A percentile compares a stretch with the other conserved stretches of the same genome.
phyloP scores from a whole-genome alignment of 805 yeast genomes.

The Saturnispora besseyi region DNA sequence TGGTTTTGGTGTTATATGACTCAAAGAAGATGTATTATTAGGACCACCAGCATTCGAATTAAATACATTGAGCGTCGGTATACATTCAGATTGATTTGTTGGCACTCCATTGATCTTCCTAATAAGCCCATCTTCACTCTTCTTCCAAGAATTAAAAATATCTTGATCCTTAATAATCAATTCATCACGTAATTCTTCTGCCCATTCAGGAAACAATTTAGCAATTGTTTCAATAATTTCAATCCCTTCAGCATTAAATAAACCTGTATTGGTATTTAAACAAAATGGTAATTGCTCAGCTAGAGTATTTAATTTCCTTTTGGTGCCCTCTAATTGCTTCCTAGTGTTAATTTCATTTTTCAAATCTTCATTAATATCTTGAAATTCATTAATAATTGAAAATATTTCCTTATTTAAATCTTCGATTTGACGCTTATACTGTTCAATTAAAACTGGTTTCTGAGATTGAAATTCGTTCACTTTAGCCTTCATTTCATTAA shows the following conservation, averaged over 20 bases:
- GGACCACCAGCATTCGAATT: neutral
- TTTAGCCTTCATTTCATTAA: slow-evolving; percentile 21
- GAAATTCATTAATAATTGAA: slow-evolving; percentile 22
- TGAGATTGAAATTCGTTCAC: slow-evolving; percentile 5
- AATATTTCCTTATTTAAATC: slow-evolving; percentile 23
- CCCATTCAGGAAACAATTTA: slow-evolving; percentile 26
- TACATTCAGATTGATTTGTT: neutral
- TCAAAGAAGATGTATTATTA: neutral
- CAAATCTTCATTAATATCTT: slow-evolving; percentile 27
- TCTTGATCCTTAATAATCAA: slow-evolving; percentile 8
- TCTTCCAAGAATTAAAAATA: slow-evolving; percentile 14
- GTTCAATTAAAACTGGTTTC: slow-evolving; percentile 16
- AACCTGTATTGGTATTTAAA: slow-evolving; percentile 25
- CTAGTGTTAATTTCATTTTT: slow-evolving; percentile 22
- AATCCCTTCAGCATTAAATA: slow-evolving; percentile 23
- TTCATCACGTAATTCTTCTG: slow-evolving; percentile 18
- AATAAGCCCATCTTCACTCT: slow-evolving; percentile 26
- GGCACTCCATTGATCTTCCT: slow-evolving; percentile 9
- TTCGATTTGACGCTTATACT: slow-evolving; percentile 18
- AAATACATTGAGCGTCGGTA: neutral
- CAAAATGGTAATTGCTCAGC: slow-evolving; percentile 19
- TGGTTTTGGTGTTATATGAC: neutral
- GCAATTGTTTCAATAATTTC: slow-evolving; percentile 17
- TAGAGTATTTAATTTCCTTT: slow-evolving; percentile 17
- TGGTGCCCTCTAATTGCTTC: slow-evolving; percentile 21